Evolutionary conservation across 176 grass and related monocot genomes (phyloP).

Genomic region (Secale cereale): DNA sequence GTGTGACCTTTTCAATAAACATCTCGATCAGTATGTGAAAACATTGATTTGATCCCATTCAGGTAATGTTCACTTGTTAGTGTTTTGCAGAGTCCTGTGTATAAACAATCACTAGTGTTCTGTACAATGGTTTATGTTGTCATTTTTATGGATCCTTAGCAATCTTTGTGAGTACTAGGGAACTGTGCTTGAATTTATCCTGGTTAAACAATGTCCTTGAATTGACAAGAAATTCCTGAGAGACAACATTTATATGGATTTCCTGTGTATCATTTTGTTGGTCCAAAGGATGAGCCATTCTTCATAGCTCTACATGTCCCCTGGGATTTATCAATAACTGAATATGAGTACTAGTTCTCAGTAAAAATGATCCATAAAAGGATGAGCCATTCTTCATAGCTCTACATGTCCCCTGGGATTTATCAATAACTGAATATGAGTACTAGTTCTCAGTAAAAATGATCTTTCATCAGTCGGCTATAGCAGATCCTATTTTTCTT

Average conservation of each 20-base stretch:
- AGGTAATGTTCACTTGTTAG: constrained; percentile 8
- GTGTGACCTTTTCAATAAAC: constrained; percentile 74
- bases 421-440: not conserved
- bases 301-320: not conserved
- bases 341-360: not conserved
- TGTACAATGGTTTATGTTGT: not conserved
- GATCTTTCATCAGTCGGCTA: not conserved
- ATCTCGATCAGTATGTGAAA: constrained; percentile 69
- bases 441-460: not conserved
- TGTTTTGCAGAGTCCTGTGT: not conserved
- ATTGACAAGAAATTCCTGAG: too few species aligned
- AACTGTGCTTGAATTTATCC: too few species aligned
- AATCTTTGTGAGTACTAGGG: not conserved
- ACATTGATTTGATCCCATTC: constrained; percentile 47
- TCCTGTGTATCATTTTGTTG: not conserved
- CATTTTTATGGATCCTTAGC: not conserved
- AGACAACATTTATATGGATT: too few species aligned
- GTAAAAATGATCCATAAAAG: not conserved
- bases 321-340: not conserved
- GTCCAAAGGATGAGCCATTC: not conserved
- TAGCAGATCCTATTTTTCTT: not conserved
- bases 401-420: not conserved
- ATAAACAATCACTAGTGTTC: not conserved
- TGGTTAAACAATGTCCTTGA: too few species aligned
- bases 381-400: not conserved